Evolutionary conservation across 495 filamentous ascomycete genomes (phyloP), one percentile per base, ranked within the genome.

Genomic region (Aspergillus diversus): DNA sequence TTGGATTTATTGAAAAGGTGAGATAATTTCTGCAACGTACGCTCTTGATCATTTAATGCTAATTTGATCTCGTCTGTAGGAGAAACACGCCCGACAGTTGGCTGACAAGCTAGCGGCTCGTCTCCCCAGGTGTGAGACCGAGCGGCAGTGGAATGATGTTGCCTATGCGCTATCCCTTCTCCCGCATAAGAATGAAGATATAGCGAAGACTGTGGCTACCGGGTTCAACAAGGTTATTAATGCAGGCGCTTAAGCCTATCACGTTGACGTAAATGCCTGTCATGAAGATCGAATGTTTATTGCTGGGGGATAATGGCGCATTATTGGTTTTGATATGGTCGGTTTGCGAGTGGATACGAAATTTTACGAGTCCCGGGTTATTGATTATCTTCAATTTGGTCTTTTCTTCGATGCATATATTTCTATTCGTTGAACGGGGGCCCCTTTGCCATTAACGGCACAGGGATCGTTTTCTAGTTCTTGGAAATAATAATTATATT

Each of bases 171-270:
- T 99, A 27, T 91, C 90, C 31, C 73, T 97, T 60, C 76, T 98
- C 50, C 94, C 92, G 67, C 96, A 98, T 69, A 99, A 97, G 82
- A 97, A 97, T 65, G 96, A 99, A 75, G 95, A 98, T 15, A 98
- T 99, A 57, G 82, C 84, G 39, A 97, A 96, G 81, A 77, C 88
- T 16, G 82, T 99, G 12, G 78, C 80, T 17, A 90, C 89, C 61
- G 96, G 96, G 11, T 98, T 95, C 77, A 77, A 71, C 48, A 91
- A 90, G 76, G 80, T 97, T 31, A 88, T 97, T 33, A 88, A 89
- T 61, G 78, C 86, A 15, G 74, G 79, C 60, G 90, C 87, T 56
- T 90, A 77, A 33, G 57, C 47, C 63, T 66, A 50, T 57, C 15
- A 64, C 65, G 55, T 66, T 52, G 57, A 55, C 48, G 33, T 66